These are phyloP conservation scores for Allium cepa DNA, from an alignment of 106 monocot species.

Conservation along the genomic window DNA sequence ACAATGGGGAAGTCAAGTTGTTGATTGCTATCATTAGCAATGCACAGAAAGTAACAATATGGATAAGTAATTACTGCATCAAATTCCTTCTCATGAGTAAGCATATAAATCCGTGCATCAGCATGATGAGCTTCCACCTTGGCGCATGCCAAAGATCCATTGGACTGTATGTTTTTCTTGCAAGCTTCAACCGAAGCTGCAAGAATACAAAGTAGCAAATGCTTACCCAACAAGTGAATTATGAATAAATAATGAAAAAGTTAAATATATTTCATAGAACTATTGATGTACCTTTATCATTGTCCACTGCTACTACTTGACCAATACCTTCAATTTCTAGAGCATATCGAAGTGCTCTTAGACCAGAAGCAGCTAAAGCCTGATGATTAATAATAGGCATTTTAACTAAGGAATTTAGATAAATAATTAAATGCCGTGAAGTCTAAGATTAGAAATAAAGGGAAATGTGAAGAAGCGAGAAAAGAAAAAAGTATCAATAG, in stretches of 20 bases:
- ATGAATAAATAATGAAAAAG: not conserved
- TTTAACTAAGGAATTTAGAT: not conserved
- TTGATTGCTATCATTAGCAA: too few species aligned
- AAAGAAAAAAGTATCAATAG: too few species aligned
- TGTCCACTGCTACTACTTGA: constrained; percentile 75
- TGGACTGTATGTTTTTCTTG: constrained; percentile 39
- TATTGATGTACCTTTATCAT: constrained; percentile 62
- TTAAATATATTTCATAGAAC: not conserved
- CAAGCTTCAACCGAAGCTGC: constrained; percentile 15
- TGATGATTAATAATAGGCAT: constrained; percentile 12
- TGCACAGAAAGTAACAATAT: not conserved
- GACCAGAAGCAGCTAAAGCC: constrained; percentile 92
- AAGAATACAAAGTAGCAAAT: too few species aligned
- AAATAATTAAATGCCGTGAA: not conserved
- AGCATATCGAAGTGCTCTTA: constrained; percentile 86
- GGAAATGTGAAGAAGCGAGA: too few species aligned
- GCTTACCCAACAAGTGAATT: not conserved
- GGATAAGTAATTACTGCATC: constrained; percentile 65
- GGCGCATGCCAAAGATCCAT: constrained; percentile 50
- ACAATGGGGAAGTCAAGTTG: too few species aligned
- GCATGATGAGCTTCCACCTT: constrained; percentile 84
- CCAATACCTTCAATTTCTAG: constrained; percentile 80
- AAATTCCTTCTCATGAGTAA: constrained; percentile 85
- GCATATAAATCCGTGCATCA: constrained; percentile 93
- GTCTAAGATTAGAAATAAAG: too few species aligned